Percentiles rank a stretch among this genome's conserved stretches.
phyloP scores from a whole-genome alignment of 768 basidiomycete species.

The Boletales sp. region DNA sequence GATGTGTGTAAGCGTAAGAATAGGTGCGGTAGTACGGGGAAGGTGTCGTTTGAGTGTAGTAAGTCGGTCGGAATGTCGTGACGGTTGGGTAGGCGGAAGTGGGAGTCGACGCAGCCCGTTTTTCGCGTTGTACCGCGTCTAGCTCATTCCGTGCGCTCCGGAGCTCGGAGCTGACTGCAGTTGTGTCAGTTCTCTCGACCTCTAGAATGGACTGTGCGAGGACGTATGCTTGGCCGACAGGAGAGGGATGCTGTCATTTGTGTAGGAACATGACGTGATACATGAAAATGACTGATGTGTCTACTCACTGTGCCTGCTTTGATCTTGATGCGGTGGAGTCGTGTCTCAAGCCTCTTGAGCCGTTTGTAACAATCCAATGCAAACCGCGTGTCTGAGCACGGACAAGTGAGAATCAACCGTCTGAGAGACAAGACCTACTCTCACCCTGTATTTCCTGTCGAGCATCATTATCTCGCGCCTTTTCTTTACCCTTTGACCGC shows the following conservation, averaged over 20 bases:
- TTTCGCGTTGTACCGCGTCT: slow-evolving; percentile 68
- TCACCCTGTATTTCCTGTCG: slow-evolving; percentile 52
- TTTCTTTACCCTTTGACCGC: slow-evolving; percentile 60
- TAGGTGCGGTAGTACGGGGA: slow-evolving; percentile 63
- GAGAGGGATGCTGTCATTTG: slow-evolving; percentile 49
- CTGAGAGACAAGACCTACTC: background rate
- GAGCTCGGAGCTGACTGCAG: slow-evolving; percentile 54
- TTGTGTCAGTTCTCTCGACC: slow-evolving; percentile 59
- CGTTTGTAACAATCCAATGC: slow-evolving; percentile 66
- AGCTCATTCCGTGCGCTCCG: slow-evolving; percentile 60
- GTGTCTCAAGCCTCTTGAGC: slow-evolving; percentile 49
- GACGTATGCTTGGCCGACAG: slow-evolving; percentile 60
- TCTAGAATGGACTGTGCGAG: slow-evolving; percentile 65
- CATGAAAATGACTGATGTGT: background rate
- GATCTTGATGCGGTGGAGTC: slow-evolving; percentile 53
- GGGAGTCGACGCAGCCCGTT: slow-evolving; percentile 40
- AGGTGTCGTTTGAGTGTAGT: slow-evolving; percentile 35
- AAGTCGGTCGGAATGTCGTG: slow-evolving; percentile 39
- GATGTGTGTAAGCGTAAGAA: slow-evolving; percentile 62
- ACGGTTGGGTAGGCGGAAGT: slow-evolving; percentile 31
- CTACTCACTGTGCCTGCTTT: slow-evolving; percentile 54
- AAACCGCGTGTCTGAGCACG: slow-evolving; percentile 58
- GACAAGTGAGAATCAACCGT: slow-evolving; percentile 3
- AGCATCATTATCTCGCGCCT: slow-evolving; percentile 44
- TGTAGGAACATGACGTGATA: background rate